Evolutionary conservation across 192 early-diverging fungal species (phyloP), one percentile per base, ranked within the genome.

Genomic region (Podila horticola): DNA sequence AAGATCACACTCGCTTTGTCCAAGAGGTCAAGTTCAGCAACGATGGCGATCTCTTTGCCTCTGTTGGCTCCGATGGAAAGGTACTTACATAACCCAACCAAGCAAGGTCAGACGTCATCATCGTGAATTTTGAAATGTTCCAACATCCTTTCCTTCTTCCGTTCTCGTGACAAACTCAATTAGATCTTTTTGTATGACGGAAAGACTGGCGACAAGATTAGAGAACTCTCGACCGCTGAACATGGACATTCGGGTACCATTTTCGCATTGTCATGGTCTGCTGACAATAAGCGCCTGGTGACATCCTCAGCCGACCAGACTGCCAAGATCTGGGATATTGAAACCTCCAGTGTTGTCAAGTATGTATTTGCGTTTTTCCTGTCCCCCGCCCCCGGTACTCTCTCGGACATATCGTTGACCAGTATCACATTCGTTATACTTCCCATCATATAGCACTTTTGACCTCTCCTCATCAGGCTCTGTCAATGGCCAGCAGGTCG

Each of bases 181-280:
- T 83, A 88, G 88, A 86, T 99, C 51, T 96, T 96, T 79, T 69
- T 99, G 72, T 99, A 96, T 75, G 96, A 99, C 60, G 98, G 94
- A 33, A 94, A 94, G 63, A 95, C 91, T 24, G 98, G 96, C 61
- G 95, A 93, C 57, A 88, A 92, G 28, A 55, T 94, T 20, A 82
- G 92, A 20, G 86, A 86, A 45, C 66, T 87, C 8, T 75, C 82
- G 19, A 61, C 84, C 8, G 84, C 67, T 22, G 86, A 88, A 7
- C 86, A 85, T 58, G 76, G 77, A 28, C 98, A 99, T 65, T 87
- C 85, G 2, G 97, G 97, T 52, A 86, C 93, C 55, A 90, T 99
- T 50, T 97, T 89, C 73, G 92, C 95, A 7, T 85, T 96, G 31
- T 88, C 93, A 0, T 99, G 97, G 97, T 95, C 92, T 69, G 88